These are phyloP conservation scores for Debaryomyces singareniensis DNA, from an alignment of 1,139 yeast species.

Conservation along the genomic window DNA sequence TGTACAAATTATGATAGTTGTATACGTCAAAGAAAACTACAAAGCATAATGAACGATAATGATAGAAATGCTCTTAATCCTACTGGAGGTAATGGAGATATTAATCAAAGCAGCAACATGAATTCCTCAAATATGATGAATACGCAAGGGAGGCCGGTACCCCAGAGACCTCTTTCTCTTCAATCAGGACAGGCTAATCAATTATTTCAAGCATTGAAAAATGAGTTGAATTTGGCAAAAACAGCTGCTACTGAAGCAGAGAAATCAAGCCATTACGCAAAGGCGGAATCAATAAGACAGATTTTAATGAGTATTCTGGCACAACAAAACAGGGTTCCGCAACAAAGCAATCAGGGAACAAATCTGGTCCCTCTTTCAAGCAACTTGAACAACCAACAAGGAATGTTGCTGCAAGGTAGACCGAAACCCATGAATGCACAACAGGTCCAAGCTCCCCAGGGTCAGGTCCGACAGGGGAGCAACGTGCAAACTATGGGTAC, in stretches of 20 bases:
- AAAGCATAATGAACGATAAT: neutral
- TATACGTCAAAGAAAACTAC: too few relatives aligned
- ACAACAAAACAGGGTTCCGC: slow-evolving; percentile 23
- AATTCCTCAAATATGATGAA: slow-evolving; percentile 2
- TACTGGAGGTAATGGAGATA: slow-evolving; percentile 4
- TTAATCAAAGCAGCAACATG: slow-evolving; percentile 2
- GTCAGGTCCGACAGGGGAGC: slow-evolving; percentile 1
- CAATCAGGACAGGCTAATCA: slow-evolving; percentile 58
- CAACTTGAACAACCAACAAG: slow-evolving; percentile 11
- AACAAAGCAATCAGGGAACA: slow-evolving; percentile 16
- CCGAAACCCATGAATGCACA: slow-evolving; percentile 11
- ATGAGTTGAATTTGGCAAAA: slow-evolving; percentile 60
- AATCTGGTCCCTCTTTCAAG: slow-evolving; percentile 17
- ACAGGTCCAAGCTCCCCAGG: slow-evolving; percentile 8
- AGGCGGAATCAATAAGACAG: slow-evolving; percentile 61
- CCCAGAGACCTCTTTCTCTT: slow-evolving; percentile 21
- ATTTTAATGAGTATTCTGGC: slow-evolving; percentile 38
- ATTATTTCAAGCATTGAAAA: slow-evolving; percentile 51
- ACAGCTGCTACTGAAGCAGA: slow-evolving; percentile 47
- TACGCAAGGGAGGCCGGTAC: slow-evolving; percentile 4
- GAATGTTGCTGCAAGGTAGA: slow-evolving; percentile 10
- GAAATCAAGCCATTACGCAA: slow-evolving; percentile 60
- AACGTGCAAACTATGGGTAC: slow-evolving; percentile 5
- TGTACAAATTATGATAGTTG: too few relatives aligned
- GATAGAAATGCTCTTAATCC: slow-evolving; percentile 1